Percentiles rank a stretch among this genome's conserved stretches.
Evolutionary conservation across 352 stramenopile genomes (phyloP).

Genomic region (Phytophthora tubulina): DNA sequence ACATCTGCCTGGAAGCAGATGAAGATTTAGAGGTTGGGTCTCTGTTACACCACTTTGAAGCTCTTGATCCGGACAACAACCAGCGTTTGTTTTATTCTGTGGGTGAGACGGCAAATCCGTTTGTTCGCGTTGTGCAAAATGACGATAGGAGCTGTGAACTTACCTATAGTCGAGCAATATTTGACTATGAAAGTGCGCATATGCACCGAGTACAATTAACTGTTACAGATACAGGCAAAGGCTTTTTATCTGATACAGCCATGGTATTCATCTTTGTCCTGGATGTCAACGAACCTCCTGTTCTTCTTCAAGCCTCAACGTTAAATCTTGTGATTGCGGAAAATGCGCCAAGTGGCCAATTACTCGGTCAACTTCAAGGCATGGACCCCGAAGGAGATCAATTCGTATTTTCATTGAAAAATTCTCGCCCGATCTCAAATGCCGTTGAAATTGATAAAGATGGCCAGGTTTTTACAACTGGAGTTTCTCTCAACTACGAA

Average conservation of each 20-base stretch:
- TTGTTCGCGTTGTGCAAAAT: slow-evolving; percentile 48
- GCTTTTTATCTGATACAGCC: slow-evolving; percentile 53
- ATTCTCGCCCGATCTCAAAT: slow-evolving; percentile 38
- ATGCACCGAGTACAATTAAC: slow-evolving; percentile 54
- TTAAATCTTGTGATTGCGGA: slow-evolving; percentile 45
- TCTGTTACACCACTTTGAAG: slow-evolving; percentile 39
- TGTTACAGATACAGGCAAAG: slow-evolving; percentile 57
- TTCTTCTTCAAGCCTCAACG: slow-evolving; percentile 40
- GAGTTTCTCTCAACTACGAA: slow-evolving; percentile 34
- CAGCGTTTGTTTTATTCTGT: slow-evolving; percentile 60
- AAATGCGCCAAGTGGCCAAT: slow-evolving; percentile 34
- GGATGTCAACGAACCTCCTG: slow-evolving; percentile 59
- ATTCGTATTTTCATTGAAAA: slow-evolving; percentile 49
- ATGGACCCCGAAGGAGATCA: slow-evolving; percentile 59
- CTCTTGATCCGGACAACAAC: slow-evolving; percentile 47
- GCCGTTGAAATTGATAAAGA: slow-evolving; percentile 22
- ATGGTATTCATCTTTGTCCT: slow-evolving; percentile 56
- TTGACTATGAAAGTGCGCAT: slow-evolving; percentile 56
- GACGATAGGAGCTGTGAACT: slow-evolving; percentile 52
- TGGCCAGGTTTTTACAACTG: slow-evolving; percentile 27
- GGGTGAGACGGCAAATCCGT: slow-evolving; percentile 8
- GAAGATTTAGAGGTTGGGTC: slow-evolving; percentile 45
- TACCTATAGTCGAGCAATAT: slow-evolving; percentile 36
- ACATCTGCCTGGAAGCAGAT: slow-evolving; percentile 53
- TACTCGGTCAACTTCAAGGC: slow-evolving; percentile 49